Evolutionary conservation across 2,329 filamentous ascomycete species (phyloP), one percentile per base, ranked within the genome.

Genomic region (Arthrocladium fulminans): DNA sequence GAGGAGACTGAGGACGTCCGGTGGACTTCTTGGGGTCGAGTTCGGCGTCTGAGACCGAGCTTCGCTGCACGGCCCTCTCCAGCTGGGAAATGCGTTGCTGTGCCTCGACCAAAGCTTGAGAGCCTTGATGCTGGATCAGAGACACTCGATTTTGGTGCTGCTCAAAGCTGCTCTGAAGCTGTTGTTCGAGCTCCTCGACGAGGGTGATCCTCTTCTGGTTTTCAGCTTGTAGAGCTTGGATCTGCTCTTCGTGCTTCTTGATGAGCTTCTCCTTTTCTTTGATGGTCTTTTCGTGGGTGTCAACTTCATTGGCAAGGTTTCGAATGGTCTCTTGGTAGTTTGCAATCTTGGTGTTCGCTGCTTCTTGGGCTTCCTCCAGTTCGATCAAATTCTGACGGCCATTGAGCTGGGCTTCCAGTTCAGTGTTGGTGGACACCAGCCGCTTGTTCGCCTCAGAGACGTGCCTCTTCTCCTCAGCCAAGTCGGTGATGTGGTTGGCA

Each of bases 161-260:
- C 61, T 98, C 92, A 67, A 88, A 98, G 69, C 92, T 96, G 63
- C 78, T 87, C 62, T 90, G 89, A 47, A 98, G 80, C 66, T 98
- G 92, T 60, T 97, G 90, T 67, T 98, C 92, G 3, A 98, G 81
- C 68, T 98, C 90, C 64, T 97, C 88, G 7, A 98, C 87, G 10
- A 98, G 74, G 19, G 88, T 81, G 35, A 86, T 85, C 66, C 92
- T 94, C 75, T 94, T 96, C 71, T 88, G 83, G 73, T 94, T 94
- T 68, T 79, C 79, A 13, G 73, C 70, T 19, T 68, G 72, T 48
- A 81, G 70, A 54, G 71, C 71, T 53, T 76, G 73, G 20, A 71
- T 60, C 3, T 67, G 60, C 3, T 64, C 59, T 40, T 72, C 69
- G 57, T 70, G 69, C 61, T 71, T 71, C 61, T 67, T 67, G 42